Percentiles rank a stretch among this genome's conserved stretches.
Evolutionary conservation across 2,329 filamentous ascomycete species (phyloP).

Genomic region (Hypoxylon sp.): DNA sequence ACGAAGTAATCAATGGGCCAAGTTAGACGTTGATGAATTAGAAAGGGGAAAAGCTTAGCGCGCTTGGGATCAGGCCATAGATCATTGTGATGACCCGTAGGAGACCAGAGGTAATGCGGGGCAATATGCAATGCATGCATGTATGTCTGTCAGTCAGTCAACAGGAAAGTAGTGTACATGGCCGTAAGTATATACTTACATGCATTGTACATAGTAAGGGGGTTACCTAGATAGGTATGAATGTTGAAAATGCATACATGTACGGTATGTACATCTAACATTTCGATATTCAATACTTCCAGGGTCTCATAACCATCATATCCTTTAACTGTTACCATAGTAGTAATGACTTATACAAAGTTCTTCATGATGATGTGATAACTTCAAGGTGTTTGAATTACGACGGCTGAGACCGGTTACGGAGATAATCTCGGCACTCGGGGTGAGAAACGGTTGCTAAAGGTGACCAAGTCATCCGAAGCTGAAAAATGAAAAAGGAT

Average conservation of each 20-base stretch:
- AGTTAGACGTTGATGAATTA: conserved; percentile 37
- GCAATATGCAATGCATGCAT: conserved; percentile 41
- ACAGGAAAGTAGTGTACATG: conserved; percentile 20
- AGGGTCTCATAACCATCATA: not conserved
- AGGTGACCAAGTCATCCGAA: conserved; percentile 13
- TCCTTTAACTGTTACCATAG: not conserved
- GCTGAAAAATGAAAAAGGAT: conserved; percentile 22
- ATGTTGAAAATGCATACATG: not conserved
- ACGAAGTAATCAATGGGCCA: conserved; percentile 33
- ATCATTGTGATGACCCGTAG: conserved; percentile 50
- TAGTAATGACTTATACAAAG: not conserved
- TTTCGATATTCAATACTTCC: not conserved
- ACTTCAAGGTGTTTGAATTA: not conserved
- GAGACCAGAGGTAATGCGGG: conserved; percentile 52
- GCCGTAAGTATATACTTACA: conserved; percentile 9
- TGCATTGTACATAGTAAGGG: not conserved
- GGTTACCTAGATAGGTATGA: conserved; percentile 2
- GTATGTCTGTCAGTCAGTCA: conserved; percentile 40
- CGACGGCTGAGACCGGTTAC: conserved; percentile 2
- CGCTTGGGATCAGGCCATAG: conserved; percentile 47
- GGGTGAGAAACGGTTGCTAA: not conserved
- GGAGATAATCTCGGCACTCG: not conserved
- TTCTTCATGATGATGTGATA: conserved; percentile 14
- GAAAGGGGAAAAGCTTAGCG: conserved; percentile 48
- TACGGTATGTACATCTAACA: conserved; percentile 5